phyloP scores from a whole-genome alignment of 2,329 filamentous ascomycete species.

The Talaromyces albobiverticillius region DNA sequence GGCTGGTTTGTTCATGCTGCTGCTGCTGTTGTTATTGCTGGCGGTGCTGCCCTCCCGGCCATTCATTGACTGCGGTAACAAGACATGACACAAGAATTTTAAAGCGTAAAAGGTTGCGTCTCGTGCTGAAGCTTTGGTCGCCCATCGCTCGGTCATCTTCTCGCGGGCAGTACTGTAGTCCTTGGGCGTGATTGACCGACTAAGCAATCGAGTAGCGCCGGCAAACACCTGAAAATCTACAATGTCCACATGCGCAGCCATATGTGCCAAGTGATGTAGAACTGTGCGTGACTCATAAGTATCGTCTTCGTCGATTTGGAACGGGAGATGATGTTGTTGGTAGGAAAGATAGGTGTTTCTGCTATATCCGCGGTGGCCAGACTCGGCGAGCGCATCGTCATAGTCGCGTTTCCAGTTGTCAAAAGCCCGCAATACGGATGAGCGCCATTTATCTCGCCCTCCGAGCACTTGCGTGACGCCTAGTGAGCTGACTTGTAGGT shows the following conservation, averaged over 20 bases:
- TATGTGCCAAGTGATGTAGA: constrained; percentile 89
- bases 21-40: too few species aligned
- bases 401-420: constrained; percentile 94
- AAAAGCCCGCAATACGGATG: constrained; percentile 79
- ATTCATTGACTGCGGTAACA: constrained; percentile 54
- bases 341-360: constrained; percentile 17
- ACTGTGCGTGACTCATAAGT: constrained; percentile 87
- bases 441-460: constrained; percentile 86
- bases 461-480: constrained; percentile 77
- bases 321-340: constrained; percentile 20
- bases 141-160: constrained; percentile 86
- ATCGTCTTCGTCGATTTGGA: constrained; percentile 57
- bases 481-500: constrained; percentile 85
- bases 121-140: constrained; percentile 78
- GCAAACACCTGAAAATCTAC: constrained; percentile 98
- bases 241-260: constrained; percentile 96
- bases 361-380: constrained; percentile 25
- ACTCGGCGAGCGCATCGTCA: constrained; percentile 70
- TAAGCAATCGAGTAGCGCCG: constrained; percentile 77
- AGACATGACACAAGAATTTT: constrained; percentile 80
- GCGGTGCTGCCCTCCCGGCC: constrained; percentile 23
- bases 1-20: background rate
- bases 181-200: constrained; percentile 75
- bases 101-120: constrained; percentile 92
- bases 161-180: constrained; percentile 77